phyloP scores from a whole-genome alignment of 2,329 filamentous ascomycete genomes.

The Penicillium sp. region DNA sequence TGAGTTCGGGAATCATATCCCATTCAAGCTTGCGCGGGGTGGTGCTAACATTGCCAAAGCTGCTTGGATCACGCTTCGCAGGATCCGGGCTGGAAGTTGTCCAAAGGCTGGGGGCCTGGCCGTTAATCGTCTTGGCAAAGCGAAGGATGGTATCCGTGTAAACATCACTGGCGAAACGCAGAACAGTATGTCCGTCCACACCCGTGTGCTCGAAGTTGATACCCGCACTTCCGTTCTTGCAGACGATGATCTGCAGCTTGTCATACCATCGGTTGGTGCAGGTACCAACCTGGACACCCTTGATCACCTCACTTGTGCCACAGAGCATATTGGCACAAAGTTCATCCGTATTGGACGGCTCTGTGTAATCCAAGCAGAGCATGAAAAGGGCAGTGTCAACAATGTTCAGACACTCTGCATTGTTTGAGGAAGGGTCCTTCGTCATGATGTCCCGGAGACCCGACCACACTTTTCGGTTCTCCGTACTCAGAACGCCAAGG shows the following conservation, averaged over 20 bases:
- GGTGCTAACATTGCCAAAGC: constrained; percentile 87
- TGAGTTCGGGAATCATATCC: constrained; percentile 91
- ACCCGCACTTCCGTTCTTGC: constrained; percentile 94
- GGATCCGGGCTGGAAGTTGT: constrained; percentile 85
- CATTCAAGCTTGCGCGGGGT: constrained; percentile 95
- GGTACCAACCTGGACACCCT: constrained; percentile 90
- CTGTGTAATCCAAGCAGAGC: constrained; percentile 86
- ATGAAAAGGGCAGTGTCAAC: constrained; percentile 92
- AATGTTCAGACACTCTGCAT: constrained; percentile 90
- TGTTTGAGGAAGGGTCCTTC: constrained; percentile 81
- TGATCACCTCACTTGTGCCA: constrained; percentile 83
- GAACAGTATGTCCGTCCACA: constrained; percentile 92
- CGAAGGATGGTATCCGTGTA: constrained; percentile 97
- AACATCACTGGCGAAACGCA: constrained; percentile 90
- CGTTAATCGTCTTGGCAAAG: constrained; percentile 92
- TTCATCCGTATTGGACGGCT: constrained; percentile 70
- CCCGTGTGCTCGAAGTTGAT: constrained; percentile 99
- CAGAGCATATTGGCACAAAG: constrained; percentile 99
- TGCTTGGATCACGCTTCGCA: constrained; percentile 80
- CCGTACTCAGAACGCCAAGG: constrained; percentile 85
- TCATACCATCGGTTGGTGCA: constrained; percentile 99
- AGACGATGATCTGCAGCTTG: constrained; percentile 97
- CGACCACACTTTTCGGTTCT: constrained; percentile 95
- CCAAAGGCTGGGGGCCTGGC: constrained; percentile 86
- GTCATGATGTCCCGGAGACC: constrained; percentile 81